These are phyloP conservation scores for Chaetomiaceae sp. DNA, from an alignment of 2,329 filamentous ascomycete genomes.

Conservation along the genomic window DNA sequence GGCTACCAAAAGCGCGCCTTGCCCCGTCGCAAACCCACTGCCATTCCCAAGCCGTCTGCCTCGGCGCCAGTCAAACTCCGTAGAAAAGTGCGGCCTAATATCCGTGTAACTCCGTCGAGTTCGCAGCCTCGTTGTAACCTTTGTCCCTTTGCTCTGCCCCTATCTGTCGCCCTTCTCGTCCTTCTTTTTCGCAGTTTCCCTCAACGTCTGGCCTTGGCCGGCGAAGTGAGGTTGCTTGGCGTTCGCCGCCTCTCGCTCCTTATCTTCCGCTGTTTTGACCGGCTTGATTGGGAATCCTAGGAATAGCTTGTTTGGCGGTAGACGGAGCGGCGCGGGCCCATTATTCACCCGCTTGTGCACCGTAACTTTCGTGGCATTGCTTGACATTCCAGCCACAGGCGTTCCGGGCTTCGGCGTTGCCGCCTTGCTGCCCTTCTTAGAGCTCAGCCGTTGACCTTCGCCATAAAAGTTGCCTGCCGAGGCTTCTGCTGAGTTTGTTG, in stretches of 20 bases:
- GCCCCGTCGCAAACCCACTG: not conserved
- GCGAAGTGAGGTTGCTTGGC: conserved; percentile 70
- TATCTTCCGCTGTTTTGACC: conserved; percentile 71
- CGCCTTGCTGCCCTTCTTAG: conserved; percentile 76
- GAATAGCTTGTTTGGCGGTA: conserved; percentile 88
- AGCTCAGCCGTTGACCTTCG: conserved; percentile 74
- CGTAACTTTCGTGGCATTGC: conserved; percentile 35
- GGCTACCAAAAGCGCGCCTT: not conserved
- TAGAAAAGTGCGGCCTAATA: too few relatives aligned
- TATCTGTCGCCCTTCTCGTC: conserved; percentile 30
- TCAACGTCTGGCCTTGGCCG: conserved; percentile 78
- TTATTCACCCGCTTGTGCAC: conserved; percentile 53
- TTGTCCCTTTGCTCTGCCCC: conserved; percentile 5
- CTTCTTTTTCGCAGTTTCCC: conserved; percentile 68
- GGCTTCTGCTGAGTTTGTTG: conserved; percentile 66
- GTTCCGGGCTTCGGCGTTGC: conserved; percentile 69
- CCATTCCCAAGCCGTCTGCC: not conserved
- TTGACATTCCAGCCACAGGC: conserved; percentile 58
- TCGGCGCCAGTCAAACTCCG: not conserved
- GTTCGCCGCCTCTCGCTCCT: conserved; percentile 61
- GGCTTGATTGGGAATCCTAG: conserved; percentile 94
- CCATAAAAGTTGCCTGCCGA: conserved; percentile 74
- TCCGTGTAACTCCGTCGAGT: not conserved
- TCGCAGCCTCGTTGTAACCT: not conserved
- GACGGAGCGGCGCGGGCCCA: conserved; percentile 78